Evolutionary conservation across 371 early-diverging fungal genomes (phyloP), one percentile per base, ranked within the genome.

Genomic region (Mortierella polycephala): DNA sequence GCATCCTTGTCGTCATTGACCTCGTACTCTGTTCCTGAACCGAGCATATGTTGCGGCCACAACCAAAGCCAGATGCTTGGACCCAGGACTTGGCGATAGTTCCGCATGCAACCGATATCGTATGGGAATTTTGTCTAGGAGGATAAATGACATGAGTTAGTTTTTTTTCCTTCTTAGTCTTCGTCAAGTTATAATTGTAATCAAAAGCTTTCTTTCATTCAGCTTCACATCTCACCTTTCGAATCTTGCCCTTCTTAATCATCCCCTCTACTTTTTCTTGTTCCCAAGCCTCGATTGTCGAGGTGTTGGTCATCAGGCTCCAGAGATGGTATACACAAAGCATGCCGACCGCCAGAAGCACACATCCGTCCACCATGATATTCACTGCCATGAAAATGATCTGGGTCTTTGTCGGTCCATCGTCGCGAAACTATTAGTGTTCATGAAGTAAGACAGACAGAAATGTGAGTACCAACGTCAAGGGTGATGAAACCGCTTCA

Each of bases 271-370:
- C 95, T 79, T 93, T 93, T 69, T 90, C 92, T 79, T 93, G 96
- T 71, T 90, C 90, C 88, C 87, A 90, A 16, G 84, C 87, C 82
- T 99, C 99, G 67, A 99, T 97, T 13, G 98, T 98, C 1, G 99
- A 99, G 16, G 96, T 95, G 83, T 99, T 99, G 66, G 84, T 86
- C 6, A 85, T 75, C 42, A 95, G 79, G 73, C 96, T 92, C 69
- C 92, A 95, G 47, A 93, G 62, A 67, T 98, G 98, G 83, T 92
- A 98, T 49, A 89, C 80, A 30, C 90, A 86, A 54, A 99, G 85
- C 4, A 92, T 84, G 30, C 94, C 96, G 39, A 96, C 96, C 16
- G 89, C 88, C 67, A 95, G 62, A 39, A 95, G 83, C 39, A 93
- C 88, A 39, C 92, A 76, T 20, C 89, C 83, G 42, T 90, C 83